Base-by-base conservation (phyloP, 2,329 filamentous ascomycete species). In the Aspergillus sp. region DNA sequence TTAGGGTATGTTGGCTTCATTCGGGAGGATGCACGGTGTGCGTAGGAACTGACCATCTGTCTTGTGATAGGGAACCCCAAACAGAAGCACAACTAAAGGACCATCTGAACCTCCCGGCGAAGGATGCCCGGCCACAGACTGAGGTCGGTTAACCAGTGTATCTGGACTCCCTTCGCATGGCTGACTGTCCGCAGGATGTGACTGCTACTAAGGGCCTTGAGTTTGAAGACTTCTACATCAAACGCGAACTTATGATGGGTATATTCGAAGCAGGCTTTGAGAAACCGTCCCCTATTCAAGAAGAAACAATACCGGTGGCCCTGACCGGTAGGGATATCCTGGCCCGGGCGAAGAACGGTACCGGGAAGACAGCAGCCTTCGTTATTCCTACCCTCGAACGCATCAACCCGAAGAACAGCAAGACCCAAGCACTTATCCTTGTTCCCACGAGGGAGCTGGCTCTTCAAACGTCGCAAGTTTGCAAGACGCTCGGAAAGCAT, bases 181-280 rank as follows among this genome's bases (percentile, higher is more conserved):
- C 41, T 53, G 42, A 50, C 35, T 35, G 22, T 20, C 27, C 41
- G 30, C 49, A 93, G 83, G 91, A 98, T 82, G 93, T 98, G 41
- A 96, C 89, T 36, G 88, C 86, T 52, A 98, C 89, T 19, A 96
- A 95, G 68, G 91, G 91, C 40, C 72, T 98, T 41, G 91, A 98
- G 50, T 98, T 95, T 55, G 93, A 98, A 64, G 85, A 96, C 48
- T 95, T 98, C 59, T 83, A 82, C 46, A 80, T 98, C 50, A 94
- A 93, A 69, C 76, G 91, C 57, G 85, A 94, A 58, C 69, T 98
- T 40, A 77, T 98, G 67, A 98, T 96, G 89, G 91, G 91, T 42
- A 96, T 98, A 47, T 98, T 96, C 62, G 91, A 98, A 68, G 91
- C 91, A 48, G 91, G 91, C 43, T 98, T 95, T 62, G 91, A 98